Base-by-base conservation (phyloP, 1,284 basidiomycete species). In the Ganoderma multipileum region DNA sequence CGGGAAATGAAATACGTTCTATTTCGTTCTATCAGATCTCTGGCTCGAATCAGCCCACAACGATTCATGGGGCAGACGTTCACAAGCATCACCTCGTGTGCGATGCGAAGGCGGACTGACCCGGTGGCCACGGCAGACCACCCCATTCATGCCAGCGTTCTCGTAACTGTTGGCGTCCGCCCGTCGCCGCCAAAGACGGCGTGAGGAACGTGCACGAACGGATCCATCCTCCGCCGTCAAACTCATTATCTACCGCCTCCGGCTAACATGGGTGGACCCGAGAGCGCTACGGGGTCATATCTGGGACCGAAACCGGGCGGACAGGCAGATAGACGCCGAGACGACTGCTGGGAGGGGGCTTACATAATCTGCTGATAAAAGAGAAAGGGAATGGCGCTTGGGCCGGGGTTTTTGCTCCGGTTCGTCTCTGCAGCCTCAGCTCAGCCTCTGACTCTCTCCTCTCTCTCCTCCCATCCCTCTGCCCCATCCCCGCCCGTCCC, bases 61-160 rank as follows among this genome's bases (percentile, higher is more conserved):
- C 57, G 65, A 68, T 71, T 67, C 69, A 75, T 61, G 64, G 59
- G 16, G 39, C 58, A 63, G 64, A 63, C 70, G 73, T 72, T 70
- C 70, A 66, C 67, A 65, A 65, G 44, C 69, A 75, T 75, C 75
- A 75, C 76, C 75, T 77, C 76, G 75, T 75, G 75, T 68, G 64
- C 54, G 69, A 70, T 68, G 71, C 66, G 69, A 72, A 71, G 68
- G 20, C 55, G 59, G 64, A 54, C 64, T 38, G 50, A 65, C 60
- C 68, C 68, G 69, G 68, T 66, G 66, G 66, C 63, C 70, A 73
- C 73, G 70, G 69, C 67, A 54, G 65, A 33, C n/a, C 36, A 67
- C 50, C 55, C 59, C 62, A 66, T 28, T n/a, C 54, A 44, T 44
- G 63, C 59, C 57, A 57, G 52, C 54, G 61, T 61, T 71, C 57